Base-by-base conservation (phyloP, 768 basidiomycete genomes). In the Leccinum aurantiacum region DNA sequence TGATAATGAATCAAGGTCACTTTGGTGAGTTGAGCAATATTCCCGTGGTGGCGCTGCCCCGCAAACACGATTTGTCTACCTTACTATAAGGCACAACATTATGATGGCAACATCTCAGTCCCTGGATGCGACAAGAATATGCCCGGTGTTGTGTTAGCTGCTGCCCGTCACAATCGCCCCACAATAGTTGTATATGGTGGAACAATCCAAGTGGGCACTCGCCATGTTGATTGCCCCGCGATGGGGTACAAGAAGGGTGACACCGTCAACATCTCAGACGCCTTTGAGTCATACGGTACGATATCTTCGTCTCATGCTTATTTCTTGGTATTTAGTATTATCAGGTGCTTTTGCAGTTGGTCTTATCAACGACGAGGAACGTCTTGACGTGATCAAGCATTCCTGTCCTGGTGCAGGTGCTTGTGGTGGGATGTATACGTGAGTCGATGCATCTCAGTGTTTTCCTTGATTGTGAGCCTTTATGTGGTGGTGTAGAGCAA, bases 91-190 rank as follows among this genome's bases (percentile, higher is more conserved):
- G 90, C 91, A 22, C 92, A 94, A 77, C 86, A 92, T 67, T 93
- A 94, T 66, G 93, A 95, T 61, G 92, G 84, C 13, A 92, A 93
- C 67, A 91, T 94, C 65, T 85, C 89, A 6, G 81, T 93, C 56
- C 93, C 93, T 17, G 91, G 92, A 58, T 94, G 92, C 64, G 92
- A 94, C 75, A 94, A 94, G 78, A 94, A 94, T 69, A 93, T 94
- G 93, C 92, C 92, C 9, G 93, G 91, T 17, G 90, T 88, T 69
- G 79, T 93, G 58, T 91, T 95, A 69, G 93, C 93, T 15, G 92
- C 92, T 1, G 89, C 79, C 41, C 86, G 93, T 54, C 89, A 93
- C 76, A 94, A 95, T 69, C 83, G 92, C 6, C 93, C 93, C 2
- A 93, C 93, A 2, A 85, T 95, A 67, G 88, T 93, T 57, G 82